Evolutionary conservation across 176 grass and related monocot genomes (phyloP).

Genomic region (Aegilops tauschii): DNA sequence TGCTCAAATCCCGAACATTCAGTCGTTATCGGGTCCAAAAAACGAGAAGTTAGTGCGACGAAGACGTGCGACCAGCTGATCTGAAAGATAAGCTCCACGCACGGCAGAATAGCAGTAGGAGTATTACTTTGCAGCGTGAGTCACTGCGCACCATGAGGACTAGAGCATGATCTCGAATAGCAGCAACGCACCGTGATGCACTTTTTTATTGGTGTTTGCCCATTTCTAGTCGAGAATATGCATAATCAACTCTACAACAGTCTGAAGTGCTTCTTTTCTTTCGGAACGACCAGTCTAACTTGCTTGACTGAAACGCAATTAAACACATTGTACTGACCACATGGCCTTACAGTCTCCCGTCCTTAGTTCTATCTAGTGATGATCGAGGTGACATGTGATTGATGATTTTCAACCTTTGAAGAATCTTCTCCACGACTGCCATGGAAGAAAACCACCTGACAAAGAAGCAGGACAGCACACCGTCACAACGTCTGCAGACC

Average conservation of each 20-base stretch:
- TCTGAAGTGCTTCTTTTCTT: neutral
- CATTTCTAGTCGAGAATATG: neutral
- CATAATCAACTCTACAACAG: neutral
- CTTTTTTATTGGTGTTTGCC: neutral
- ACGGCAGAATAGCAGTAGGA: too few species aligned
- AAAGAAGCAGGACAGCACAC: neutral
- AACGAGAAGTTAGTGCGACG: too few species aligned
- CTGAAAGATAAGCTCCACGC: too few species aligned
- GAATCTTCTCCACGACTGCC: conserved; percentile 93
- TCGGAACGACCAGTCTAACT: neutral
- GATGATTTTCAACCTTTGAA: conserved; percentile 57
- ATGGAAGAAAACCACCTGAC: conserved; percentile 92
- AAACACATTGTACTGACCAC: neutral
- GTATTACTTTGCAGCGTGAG: too few species aligned
- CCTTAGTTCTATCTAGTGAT: neutral
- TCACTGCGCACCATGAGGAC: too few species aligned
- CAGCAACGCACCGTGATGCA: neutral
- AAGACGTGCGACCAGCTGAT: too few species aligned
- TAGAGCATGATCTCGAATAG: neutral
- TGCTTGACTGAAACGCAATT: neutral
- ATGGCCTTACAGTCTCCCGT: neutral
- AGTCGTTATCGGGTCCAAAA: too few species aligned
- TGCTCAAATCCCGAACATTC: too few species aligned
- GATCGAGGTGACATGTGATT: neutral
- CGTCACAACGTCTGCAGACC: neutral